phyloP scores from a whole-genome alignment of 2,329 filamentous ascomycete species.

The Stemphylium lycopersici region DNA sequence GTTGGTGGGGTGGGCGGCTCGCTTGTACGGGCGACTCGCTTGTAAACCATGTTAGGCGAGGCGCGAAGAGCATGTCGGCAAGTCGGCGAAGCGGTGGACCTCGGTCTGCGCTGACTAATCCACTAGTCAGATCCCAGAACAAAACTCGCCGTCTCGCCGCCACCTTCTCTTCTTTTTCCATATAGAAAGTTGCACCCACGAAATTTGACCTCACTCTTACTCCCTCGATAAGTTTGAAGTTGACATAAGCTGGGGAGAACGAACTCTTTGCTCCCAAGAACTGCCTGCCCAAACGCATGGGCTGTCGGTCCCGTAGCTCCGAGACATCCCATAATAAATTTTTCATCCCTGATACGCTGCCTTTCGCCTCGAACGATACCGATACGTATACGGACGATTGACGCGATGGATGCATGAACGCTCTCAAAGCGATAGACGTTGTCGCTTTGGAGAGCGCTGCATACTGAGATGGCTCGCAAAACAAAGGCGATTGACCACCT shows the following conservation, averaged over 20 bases:
- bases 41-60: too few relatives aligned
- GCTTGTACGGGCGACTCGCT: too few relatives aligned
- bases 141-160: conserved; percentile 24
- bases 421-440: conserved; percentile 42
- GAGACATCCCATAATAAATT: conserved; percentile 33
- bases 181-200: conserved; percentile 50
- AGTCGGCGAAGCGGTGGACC: not conserved
- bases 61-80: not conserved
- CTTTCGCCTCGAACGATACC: conserved; percentile 8
- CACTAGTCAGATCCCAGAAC: not conserved
- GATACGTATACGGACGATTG: conserved; percentile 20
- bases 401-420: conserved; percentile 52
- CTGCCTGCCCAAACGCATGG: conserved; percentile 39
- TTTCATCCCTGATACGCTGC: conserved; percentile 13
- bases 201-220: conserved; percentile 65
- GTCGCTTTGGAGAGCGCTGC: conserved; percentile 34
- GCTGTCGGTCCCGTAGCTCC: conserved; percentile 47
- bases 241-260: conserved; percentile 61
- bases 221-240: conserved; percentile 60
- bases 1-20: too few relatives aligned
- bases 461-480: conserved; percentile 25
- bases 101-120: conserved; percentile 1
- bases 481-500: conserved; percentile 36
- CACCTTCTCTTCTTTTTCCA: conserved; percentile 27
- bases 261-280: conserved; percentile 50